A percentile compares a stretch with the other conserved stretches of the same genome.
phyloP scores from a whole-genome alignment of 2,329 filamentous ascomycete genomes.

The Fusarium secorum region DNA sequence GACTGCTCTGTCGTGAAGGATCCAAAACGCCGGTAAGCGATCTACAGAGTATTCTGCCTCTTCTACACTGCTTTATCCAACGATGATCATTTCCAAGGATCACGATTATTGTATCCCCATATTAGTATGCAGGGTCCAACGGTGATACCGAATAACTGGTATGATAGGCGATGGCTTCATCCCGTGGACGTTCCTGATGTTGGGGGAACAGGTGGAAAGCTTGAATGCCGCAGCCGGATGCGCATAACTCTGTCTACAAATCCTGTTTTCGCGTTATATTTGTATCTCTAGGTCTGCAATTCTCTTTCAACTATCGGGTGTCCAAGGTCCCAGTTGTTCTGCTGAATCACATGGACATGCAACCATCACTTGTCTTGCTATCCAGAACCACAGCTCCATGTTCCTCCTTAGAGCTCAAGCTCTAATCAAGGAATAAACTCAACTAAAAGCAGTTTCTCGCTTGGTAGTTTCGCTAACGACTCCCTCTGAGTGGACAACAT shows the following conservation, averaged over 20 bases:
- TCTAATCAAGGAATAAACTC: fast-evolving
- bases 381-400: too few relatives aligned
- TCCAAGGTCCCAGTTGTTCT: not conserved
- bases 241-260: fast-evolving
- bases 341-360: not conserved
- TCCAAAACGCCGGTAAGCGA: not conserved
- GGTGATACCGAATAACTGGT: not conserved
- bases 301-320: not conserved
- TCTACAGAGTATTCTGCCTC: not conserved
- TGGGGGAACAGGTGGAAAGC: not conserved
- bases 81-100: not conserved
- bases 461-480: fast-evolving
- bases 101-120: not conserved
- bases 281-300: fast-evolving
- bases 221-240: not conserved
- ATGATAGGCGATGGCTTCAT: fast-evolving
- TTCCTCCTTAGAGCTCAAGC: not conserved
- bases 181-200: not conserved
- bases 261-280: not conserved
- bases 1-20: not conserved
- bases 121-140: not conserved
- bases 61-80: not conserved
- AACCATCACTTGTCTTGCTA: not conserved
- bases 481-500: not conserved
- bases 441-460: fast-evolving